Conservation (phyloP, 345 rosid genomes). For the Acer yangbiense region DNA sequence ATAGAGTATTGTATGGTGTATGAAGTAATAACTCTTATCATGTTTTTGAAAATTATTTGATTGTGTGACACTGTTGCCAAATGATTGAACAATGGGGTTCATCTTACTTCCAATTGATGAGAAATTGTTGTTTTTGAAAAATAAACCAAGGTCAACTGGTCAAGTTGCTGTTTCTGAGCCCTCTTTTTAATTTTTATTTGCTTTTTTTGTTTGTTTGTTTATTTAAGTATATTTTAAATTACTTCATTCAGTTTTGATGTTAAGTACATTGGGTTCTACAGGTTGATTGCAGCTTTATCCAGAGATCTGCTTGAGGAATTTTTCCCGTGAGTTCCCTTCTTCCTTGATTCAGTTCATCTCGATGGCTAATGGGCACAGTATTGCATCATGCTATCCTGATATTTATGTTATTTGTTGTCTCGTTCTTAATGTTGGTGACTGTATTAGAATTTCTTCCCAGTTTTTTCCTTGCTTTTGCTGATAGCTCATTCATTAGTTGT, state of each 20-base stretch:
- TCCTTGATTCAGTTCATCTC: slow-evolving; percentile 10
- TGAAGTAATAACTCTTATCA: background rate
- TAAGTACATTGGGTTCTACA: slow-evolving; percentile 31
- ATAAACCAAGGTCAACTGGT: background rate
- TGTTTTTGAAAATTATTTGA: background rate
- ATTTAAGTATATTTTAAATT: background rate
- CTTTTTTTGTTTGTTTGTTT: background rate
- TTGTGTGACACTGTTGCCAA: background rate
- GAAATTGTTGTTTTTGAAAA: background rate
- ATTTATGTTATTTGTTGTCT: background rate
- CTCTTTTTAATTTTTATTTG: background rate
- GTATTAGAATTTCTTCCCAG: background rate
- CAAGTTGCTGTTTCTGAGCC: background rate
- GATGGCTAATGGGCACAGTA: background rate
- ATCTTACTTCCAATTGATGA: background rate
- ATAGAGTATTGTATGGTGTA: background rate
- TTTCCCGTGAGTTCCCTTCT: slow-evolving; percentile 58
- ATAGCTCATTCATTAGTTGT: background rate
- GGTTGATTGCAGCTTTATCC: slow-evolving; percentile 81
- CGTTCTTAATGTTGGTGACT: background rate
- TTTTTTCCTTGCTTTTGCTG: background rate
- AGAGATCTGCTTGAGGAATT: slow-evolving; percentile 85
- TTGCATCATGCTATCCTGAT: background rate
- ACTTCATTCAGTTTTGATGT: background rate
- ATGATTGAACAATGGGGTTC: background rate